These are phyloP conservation scores for Trichoderma citrinoviride DNA, from an alignment of 2,329 filamentous ascomycete genomes.

Conservation along the genomic window DNA sequence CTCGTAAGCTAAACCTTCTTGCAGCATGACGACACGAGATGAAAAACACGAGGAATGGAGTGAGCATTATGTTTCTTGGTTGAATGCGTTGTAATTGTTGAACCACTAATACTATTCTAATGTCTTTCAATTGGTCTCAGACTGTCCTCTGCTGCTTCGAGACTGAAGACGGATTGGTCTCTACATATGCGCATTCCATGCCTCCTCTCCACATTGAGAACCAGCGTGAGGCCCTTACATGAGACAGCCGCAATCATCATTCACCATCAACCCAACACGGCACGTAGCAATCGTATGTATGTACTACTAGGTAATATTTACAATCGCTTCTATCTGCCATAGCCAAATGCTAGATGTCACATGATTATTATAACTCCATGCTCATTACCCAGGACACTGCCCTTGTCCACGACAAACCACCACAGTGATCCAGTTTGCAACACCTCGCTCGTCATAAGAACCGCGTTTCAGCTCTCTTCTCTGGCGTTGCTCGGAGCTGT, in stretches of 20 bases:
- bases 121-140: not conserved
- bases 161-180: not conserved
- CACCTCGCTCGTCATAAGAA: not conserved
- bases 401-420: not conserved
- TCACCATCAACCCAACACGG: not conserved
- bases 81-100: not conserved
- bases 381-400: not conserved
- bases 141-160: not conserved
- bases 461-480: slow-evolving; percentile 25
- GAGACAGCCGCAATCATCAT: not conserved
- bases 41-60: not conserved
- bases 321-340: slow-evolving; percentile 10
- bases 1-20: not conserved
- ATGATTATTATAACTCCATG: not conserved
- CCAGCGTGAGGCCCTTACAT: not conserved
- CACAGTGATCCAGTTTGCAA: not conserved
- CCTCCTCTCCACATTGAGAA: not conserved
- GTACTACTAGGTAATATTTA: not conserved
- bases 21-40: not conserved
- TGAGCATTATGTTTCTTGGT: not conserved
- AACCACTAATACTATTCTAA: too few species aligned
- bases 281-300: not conserved
- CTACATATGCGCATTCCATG: not conserved
- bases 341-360: not conserved
- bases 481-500: slow-evolving; percentile 21